Evolutionary conservation across 176 grass and related monocot species (phyloP).

Genomic region (Cymbopogon citratus): DNA sequence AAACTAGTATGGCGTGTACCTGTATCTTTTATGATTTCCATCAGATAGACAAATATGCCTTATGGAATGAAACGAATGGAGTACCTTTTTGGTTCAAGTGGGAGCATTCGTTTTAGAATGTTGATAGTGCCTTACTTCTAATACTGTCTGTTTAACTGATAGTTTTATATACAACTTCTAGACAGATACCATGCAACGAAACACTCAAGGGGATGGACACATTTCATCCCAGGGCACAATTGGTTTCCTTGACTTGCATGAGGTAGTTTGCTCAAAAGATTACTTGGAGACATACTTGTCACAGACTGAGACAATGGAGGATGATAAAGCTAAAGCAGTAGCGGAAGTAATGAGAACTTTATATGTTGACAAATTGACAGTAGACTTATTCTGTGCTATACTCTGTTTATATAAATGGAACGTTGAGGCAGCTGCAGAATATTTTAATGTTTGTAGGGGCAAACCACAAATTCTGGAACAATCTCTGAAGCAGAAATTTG

Average conservation of each 20-base stretch:
- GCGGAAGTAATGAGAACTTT: slow-evolving; percentile 33
- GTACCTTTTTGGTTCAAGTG: not conserved
- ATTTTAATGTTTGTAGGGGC: slow-evolving; percentile 30
- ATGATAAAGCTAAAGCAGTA: slow-evolving; percentile 43
- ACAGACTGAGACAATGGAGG: slow-evolving; percentile 13
- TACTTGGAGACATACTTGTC: slow-evolving; percentile 10
- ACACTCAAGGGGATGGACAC: not conserved
- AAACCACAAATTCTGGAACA: slow-evolving; percentile 24
- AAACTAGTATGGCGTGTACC: not conserved
- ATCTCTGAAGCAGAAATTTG: slow-evolving; percentile 40
- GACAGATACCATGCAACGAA: slow-evolving; percentile 3
- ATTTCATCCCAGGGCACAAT: slow-evolving; percentile 3
- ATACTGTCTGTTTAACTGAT: slow-evolving; percentile 13
- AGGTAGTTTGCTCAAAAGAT: slow-evolving; percentile 9
- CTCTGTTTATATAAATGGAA: slow-evolving; percentile 51
- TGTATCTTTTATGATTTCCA: not conserved
- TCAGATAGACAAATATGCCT: not conserved
- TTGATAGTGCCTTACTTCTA: not conserved
- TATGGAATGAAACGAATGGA: not conserved
- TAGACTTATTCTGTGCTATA: slow-evolving; percentile 40
- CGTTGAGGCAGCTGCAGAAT: slow-evolving; percentile 23
- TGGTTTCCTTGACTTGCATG: slow-evolving; percentile 1
- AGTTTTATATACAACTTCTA: slow-evolving; percentile 21
- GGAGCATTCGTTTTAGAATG: not conserved
- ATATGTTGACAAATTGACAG: slow-evolving; percentile 28